phyloP scores from a whole-genome alignment of 2,329 filamentous ascomycete species.

The Diaporthe capsici region DNA sequence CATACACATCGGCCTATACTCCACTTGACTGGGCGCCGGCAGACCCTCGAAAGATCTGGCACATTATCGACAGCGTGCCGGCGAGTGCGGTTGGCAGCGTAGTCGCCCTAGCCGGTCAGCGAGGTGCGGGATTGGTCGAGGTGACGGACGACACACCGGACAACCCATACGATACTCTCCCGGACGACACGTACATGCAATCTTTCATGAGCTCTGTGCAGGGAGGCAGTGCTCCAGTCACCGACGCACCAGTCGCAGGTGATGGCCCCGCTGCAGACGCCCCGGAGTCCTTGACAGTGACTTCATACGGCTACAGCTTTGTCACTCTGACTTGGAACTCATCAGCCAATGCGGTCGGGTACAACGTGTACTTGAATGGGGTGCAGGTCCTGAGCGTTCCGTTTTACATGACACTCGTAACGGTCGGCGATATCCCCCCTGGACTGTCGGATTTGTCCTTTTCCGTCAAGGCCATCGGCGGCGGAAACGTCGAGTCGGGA shows the following conservation, averaged over 20 bases:
- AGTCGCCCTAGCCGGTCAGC: not conserved
- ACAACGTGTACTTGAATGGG: not conserved
- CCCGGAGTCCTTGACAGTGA: not conserved
- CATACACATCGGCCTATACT: constrained; percentile 45
- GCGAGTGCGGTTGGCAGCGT: not conserved
- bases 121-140: not conserved
- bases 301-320: not conserved
- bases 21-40: constrained; percentile 48
- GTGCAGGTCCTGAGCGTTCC: not conserved
- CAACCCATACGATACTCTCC: not conserved
- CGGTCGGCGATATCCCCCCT: not conserved
- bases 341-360: not conserved
- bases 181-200: not conserved
- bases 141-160: not conserved
- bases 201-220: not conserved
- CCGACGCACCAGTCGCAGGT: not conserved
- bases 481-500: not conserved
- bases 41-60: constrained; percentile 51
- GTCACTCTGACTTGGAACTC: not conserved
- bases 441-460: not conserved
- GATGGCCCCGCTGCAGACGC: not conserved
- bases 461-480: not conserved
- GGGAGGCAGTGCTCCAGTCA: not conserved
- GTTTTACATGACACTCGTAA: not conserved
- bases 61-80: constrained; percentile 50